Evolutionary conservation across 352 stramenopile species (phyloP), one percentile per base, ranked within the genome.

Genomic region (Blastocystis sp.): DNA sequence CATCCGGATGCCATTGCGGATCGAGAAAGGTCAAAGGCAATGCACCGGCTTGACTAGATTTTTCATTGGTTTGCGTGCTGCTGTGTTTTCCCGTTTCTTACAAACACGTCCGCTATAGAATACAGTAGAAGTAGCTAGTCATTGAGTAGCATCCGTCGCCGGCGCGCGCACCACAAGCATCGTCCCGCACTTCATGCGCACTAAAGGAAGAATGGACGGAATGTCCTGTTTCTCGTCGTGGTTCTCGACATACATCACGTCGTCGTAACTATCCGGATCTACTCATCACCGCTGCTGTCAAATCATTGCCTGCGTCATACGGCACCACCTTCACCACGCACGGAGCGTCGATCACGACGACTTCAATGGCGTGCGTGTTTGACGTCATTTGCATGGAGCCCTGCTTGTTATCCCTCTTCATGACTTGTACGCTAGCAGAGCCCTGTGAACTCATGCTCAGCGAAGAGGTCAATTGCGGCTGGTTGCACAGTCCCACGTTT

Each of bases 1-100:
- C 78, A 88, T 61, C 78, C 78, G 1, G 78, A 88, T 40, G 78
- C 78, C 11, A 77, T 88, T n/a, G 38, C 38, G 2, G 78, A 88
- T 84, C 34, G 48, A 45, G 19, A 57, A 11, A 57, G 11, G 45
- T 57, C 45, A 11, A 57, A 11, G 11, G 45, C 45, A 4, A 11
- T 57, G 45, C 45, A 57, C 45, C 4, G 11, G 11, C 4, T 11
- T 11, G 45, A 4, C 45, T 57, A 57, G 45, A 11, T 57, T 57
- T 57, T 57, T 57, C 45, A 11, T 11, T 57, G n/a, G n/a, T 57
- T 57, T 57, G 4, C 4, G 45, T 57, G 45, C 45, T 57, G 4
- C 4, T 11, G 4, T 11, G 45, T 57, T 4, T 4, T 11, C 4
- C 4, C 45, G 45, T 57, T 57, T 57, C 4, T 57, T 57, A 11